Percentiles rank a stretch among this genome's conserved stretches.
These are phyloP conservation scores for Pythium rishiriense DNA, from an alignment of 352 stramenopile genomes.

Conservation along the genomic window DNA sequence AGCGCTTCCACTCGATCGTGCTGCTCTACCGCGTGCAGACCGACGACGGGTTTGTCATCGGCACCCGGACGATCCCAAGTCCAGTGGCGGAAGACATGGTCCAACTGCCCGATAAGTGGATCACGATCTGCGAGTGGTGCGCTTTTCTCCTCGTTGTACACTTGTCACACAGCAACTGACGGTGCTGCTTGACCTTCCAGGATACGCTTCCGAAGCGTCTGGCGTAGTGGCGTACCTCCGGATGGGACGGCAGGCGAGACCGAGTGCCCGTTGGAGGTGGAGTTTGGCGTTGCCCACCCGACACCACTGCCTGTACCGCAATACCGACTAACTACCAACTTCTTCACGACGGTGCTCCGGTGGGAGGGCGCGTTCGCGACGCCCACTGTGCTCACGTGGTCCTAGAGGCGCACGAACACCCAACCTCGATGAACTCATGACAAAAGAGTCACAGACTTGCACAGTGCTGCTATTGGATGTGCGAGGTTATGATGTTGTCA, in stretches of 20 bases:
- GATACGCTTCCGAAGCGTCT: neutral
- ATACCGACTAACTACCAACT: slow-evolving; percentile 9
- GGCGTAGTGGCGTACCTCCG: neutral
- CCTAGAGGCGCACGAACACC: neutral
- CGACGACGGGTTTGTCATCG: slow-evolving; percentile 44
- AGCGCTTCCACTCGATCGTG: slow-evolving; percentile 61
- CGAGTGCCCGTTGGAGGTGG: slow-evolving; percentile 8
- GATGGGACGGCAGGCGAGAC: neutral
- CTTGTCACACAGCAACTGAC: neutral
- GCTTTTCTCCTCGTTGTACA: neutral
- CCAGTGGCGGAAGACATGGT: slow-evolving; percentile 41
- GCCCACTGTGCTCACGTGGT: slow-evolving; percentile 16
- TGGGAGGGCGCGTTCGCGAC: slow-evolving; percentile 11
- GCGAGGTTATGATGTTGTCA: neutral
- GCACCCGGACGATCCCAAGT: slow-evolving; percentile 55
- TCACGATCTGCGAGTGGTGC: slow-evolving; percentile 12
- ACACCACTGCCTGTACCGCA: slow-evolving; percentile 12
- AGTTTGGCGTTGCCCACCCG: slow-evolving; percentile 7
- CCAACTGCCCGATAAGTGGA: slow-evolving; percentile 18
- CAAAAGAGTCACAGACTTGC: neutral
- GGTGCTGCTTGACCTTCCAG: neutral
- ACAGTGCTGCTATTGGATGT: no score
- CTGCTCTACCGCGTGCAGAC: slow-evolving; percentile 61
- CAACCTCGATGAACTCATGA: neutral
- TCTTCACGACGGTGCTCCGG: slow-evolving; percentile 18